Evolutionary conservation across 768 basidiomycete species (phyloP), one percentile per base, ranked within the genome.

Genomic region (Tephrocybe sp.): DNA sequence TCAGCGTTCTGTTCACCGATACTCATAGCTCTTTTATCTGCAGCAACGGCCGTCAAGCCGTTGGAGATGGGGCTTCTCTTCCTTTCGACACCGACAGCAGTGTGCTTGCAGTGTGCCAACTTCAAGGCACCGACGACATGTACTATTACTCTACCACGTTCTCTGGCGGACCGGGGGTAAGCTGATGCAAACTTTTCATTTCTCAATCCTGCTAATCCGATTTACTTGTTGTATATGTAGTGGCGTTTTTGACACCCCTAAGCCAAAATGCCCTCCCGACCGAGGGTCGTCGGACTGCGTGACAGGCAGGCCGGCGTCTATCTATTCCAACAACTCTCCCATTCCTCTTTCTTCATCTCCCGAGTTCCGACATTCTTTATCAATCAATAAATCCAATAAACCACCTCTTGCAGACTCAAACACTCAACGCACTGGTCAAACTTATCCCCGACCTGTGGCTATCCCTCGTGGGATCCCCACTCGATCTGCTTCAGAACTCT

Each of bases 191-290:
- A 18, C 42, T 43, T 10, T 10, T 15, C 18, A 9, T 30, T 19
- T 13, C 15, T 40, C 13, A n/a, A 45, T 16, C n/a, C 9, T 7
- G 6, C 8, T 37, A 10, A 9, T 21, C 33, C 18, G 22, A 42
- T 2, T 16, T 55, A 50, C 42, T 59, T 45, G 34, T 33, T n/a
- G n/a, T n/a, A n/a, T n/a, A n/a, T 3, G 2, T 53, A 91, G 91
- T 93, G 91, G 91, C 85, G 90, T 74, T 91, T 93, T 93, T 93
- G 91, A 93, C 90, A 77, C 74, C 78, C 88, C 90, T 59, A 84
- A 79, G 63, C 71, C 71, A 57, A 93, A 93, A 93, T 93, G 91
- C 91, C 91, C 90, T 89, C 90, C 89, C 61, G 85, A 89, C 66
- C 65, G 91, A 87, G 91, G 91, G 91, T 93, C 91, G 89, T 84